These are phyloP conservation scores for Magnolia kwangsiensis DNA, from an alignment of 164 flowering plant genomes.

Conservation along the genomic window DNA sequence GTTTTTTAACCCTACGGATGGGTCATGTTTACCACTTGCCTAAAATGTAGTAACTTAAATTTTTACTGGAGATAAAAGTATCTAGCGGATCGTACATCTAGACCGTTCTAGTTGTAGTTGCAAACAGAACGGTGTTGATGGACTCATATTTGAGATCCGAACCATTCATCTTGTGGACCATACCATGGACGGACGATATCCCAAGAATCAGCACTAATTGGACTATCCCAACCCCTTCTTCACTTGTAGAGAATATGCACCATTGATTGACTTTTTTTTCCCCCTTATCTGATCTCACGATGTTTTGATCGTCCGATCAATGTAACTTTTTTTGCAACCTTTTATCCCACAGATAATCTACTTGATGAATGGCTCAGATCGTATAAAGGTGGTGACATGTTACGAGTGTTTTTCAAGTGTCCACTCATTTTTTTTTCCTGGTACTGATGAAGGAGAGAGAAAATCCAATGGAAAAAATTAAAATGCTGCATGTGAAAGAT, in stretches of 20 bases:
- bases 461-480: not conserved
- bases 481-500: not conserved
- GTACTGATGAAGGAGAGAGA: not conserved
- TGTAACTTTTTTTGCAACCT: not conserved
- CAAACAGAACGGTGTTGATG: not conserved
- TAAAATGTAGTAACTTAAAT: constrained; percentile 8
- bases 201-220: too few relatives aligned
- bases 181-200: not conserved
- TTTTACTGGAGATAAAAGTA: not conserved
- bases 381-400: not conserved
- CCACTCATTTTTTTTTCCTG: not conserved
- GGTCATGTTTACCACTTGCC: constrained; percentile 11
- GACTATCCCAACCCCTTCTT: not conserved
- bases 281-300: not conserved
- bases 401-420: not conserved
- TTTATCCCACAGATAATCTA: not conserved
- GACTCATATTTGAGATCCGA: not conserved
- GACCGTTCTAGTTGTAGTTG: not conserved
- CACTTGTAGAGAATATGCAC: not conserved
- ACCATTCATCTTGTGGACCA: not conserved
- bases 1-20: constrained; percentile 19
- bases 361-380: not conserved
- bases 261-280: not conserved
- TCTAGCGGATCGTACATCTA: not conserved
- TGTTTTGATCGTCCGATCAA: not conserved